Conservation (phyloP, 2,329 filamentous ascomycete genomes). For the Fusarium globosum region DNA sequence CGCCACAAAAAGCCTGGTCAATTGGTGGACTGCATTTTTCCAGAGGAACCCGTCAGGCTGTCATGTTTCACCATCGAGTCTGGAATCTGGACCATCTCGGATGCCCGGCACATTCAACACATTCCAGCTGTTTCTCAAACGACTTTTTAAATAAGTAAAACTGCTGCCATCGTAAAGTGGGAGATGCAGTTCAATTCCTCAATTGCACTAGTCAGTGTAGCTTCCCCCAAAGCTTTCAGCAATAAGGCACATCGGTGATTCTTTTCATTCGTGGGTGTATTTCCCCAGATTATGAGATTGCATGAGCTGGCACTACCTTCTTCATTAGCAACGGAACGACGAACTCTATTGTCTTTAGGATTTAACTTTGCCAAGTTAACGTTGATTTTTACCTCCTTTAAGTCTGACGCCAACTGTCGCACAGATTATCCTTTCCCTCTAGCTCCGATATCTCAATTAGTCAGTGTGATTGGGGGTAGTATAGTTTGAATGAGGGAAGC, state of each 20-base stretch:
- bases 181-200: not conserved
- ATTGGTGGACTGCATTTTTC: slow-evolving; percentile 34
- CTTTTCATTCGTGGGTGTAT: slow-evolving; percentile 2
- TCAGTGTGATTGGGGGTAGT: too few relatives aligned
- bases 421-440: fast-evolving
- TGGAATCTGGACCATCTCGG: slow-evolving; percentile 3
- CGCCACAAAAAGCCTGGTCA: not conserved
- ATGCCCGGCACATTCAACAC: slow-evolving; percentile 10
- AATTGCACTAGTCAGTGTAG: not conserved
- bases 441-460: fast-evolving
- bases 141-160: not conserved
- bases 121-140: not conserved
- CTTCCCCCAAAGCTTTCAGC: not conserved
- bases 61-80: slow-evolving; percentile 25
- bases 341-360: not conserved
- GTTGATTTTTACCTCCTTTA: not conserved
- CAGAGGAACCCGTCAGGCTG: slow-evolving; percentile 3
- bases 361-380: not conserved
- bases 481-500: too few relatives aligned
- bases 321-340: not conserved
- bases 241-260: not conserved
- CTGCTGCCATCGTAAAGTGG: not conserved
- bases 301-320: not conserved
- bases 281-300: not conserved
- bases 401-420: fast-evolving